A percentile compares a stretch with the other conserved stretches of the same genome.
These are phyloP conservation scores for Phenoliferia sp. DNA, from an alignment of 1,284 basidiomycete species.

Conservation along the genomic window DNA sequence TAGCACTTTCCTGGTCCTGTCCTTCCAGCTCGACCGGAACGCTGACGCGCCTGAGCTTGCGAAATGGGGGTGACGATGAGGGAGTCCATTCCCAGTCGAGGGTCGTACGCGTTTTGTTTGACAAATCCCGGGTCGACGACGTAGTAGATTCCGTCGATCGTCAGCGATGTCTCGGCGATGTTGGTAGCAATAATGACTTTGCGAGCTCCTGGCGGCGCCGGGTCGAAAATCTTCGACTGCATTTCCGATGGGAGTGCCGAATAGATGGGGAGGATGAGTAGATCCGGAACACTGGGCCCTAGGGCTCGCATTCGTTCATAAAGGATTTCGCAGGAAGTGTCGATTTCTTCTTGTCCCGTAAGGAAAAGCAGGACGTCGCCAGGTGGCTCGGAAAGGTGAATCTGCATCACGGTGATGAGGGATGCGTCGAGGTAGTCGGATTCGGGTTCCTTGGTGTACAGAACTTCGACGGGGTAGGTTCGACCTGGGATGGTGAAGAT, in stretches of 20 bases:
- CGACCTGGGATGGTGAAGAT: constrained; percentile 99
- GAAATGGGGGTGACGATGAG: constrained; percentile 98
- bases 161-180: constrained; percentile 96
- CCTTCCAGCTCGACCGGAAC: constrained; percentile 90
- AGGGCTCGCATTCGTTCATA: constrained; percentile 98
- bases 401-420: constrained; percentile 98
- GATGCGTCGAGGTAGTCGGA: constrained; percentile 97
- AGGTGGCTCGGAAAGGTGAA: constrained; percentile 94
- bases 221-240: constrained; percentile 95
- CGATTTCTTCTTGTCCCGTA: constrained; percentile 98
- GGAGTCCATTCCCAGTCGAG: constrained; percentile 95
- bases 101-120: constrained; percentile 98
- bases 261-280: constrained; percentile 94
- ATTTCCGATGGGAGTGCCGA: constrained; percentile 96
- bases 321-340: constrained; percentile 92
- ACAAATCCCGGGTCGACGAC: constrained; percentile 94
- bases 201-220: constrained; percentile 89
- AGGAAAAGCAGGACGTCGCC: constrained; percentile 96
- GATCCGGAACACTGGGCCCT: constrained; percentile 92
- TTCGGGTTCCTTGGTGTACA: constrained; percentile 98
- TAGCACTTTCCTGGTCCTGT: constrained; percentile 99
- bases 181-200: constrained; percentile 99
- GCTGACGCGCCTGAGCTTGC: constrained; percentile 93
- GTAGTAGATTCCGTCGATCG: constrained; percentile 98
- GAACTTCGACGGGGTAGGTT: constrained; percentile 94